Conservation (phyloP, 2,329 filamentous ascomycete genomes). For the Penicillium olsonii region DNA sequence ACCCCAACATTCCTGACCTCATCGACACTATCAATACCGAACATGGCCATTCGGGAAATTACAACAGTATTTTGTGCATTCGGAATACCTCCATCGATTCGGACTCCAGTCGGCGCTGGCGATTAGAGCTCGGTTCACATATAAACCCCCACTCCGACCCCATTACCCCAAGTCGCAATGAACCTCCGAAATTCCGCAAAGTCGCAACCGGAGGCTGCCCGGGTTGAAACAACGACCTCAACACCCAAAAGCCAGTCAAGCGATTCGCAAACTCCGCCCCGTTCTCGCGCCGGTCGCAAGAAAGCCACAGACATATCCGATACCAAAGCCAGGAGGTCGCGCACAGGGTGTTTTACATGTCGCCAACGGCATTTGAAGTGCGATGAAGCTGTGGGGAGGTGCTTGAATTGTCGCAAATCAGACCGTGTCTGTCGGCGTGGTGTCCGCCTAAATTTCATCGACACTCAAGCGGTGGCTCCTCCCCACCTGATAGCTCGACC, state of each 20-base stretch:
- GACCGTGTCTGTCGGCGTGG: conserved; percentile 83
- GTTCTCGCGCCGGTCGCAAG: conserved; percentile 21
- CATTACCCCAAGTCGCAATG: conserved; percentile 11
- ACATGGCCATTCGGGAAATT: conserved; percentile 25
- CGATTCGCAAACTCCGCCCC: conserved; percentile 15
- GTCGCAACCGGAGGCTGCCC: conserved; percentile 14
- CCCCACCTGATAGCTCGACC: conserved; percentile 61
- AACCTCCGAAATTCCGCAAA: conserved; percentile 19
- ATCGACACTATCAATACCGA: conserved; percentile 10
- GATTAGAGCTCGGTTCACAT: conserved; percentile 14
- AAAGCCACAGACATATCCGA: conserved; percentile 25
- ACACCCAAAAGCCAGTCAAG: conserved; percentile 21
- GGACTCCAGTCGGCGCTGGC: conserved; percentile 18
- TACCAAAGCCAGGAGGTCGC: conserved; percentile 76
- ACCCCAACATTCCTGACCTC: background rate
- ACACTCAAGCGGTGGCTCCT: conserved; percentile 71
- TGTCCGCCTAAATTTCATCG: conserved; percentile 86
- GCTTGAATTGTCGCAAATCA: conserved; percentile 84
- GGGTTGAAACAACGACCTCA: conserved; percentile 9
- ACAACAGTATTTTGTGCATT: conserved; percentile 18
- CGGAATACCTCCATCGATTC: conserved; percentile 13
- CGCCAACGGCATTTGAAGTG: conserved; percentile 88
- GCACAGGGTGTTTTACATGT: conserved; percentile 89
- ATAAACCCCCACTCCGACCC: background rate
- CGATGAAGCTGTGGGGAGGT: conserved; percentile 69